phyloP scores from a whole-genome alignment of 345 rosid genomes.

The Ailanthus altissimus region DNA sequence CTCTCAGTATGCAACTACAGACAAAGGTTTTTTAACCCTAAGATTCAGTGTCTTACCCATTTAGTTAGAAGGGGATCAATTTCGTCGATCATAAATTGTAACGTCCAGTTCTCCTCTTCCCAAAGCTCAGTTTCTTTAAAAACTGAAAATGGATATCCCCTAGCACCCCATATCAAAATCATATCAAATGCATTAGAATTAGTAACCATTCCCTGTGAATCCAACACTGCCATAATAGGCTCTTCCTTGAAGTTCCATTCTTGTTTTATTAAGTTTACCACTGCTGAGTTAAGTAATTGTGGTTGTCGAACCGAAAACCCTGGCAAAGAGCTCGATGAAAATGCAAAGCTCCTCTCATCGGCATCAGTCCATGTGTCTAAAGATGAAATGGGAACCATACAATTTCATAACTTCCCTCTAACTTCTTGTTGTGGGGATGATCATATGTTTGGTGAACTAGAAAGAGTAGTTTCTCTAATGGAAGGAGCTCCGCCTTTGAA shows the following conservation, averaged over 20 bases:
- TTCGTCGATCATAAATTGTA: conserved; percentile 49
- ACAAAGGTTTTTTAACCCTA: neutral
- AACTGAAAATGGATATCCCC: conserved; percentile 71
- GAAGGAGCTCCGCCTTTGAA: conserved; percentile 57
- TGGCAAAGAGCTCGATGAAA: conserved; percentile 53
- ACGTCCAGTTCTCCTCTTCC: conserved; percentile 57
- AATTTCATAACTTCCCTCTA: conserved; percentile 46
- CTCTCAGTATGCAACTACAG: neutral
- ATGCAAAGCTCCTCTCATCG: conserved; percentile 42
- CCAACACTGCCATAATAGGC: conserved; percentile 59
- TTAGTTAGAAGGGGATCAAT: conserved; percentile 51
- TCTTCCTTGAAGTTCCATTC: conserved; percentile 55
- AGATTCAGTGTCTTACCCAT: conserved; percentile 44
- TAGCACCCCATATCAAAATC: conserved; percentile 72
- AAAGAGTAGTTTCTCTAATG: conserved; percentile 53
- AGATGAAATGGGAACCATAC: conserved; percentile 59
- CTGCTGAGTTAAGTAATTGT: conserved; percentile 46
- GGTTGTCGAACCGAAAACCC: conserved; percentile 66
- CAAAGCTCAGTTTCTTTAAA: conserved; percentile 65
- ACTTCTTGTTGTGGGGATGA: conserved; percentile 38
- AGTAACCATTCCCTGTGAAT: conserved; percentile 50
- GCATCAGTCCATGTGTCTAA: conserved; percentile 54
- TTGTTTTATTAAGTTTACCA: conserved; percentile 47
- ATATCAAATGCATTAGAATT: conserved; percentile 70
- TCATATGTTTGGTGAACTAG: conserved; percentile 62